A percentile compares a stretch with the other conserved stretches of the same genome.
These are phyloP conservation scores for Schoenoplectus triqueter DNA, from an alignment of 202 grass and related monocot genomes.

Conservation along the genomic window DNA sequence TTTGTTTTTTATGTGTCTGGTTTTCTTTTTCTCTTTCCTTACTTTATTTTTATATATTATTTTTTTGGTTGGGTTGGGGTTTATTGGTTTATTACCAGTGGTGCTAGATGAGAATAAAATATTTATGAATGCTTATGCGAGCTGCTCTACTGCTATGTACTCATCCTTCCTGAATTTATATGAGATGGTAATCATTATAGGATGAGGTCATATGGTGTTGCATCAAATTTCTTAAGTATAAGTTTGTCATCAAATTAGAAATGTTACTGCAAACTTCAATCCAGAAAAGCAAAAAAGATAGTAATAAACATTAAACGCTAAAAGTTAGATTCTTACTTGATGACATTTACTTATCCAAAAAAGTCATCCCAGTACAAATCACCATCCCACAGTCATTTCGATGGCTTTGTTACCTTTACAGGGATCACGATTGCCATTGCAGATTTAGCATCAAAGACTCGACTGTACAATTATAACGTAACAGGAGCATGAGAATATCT, in stretches of 20 bases:
- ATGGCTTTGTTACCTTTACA: conserved; percentile 56
- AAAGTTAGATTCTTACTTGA: conserved; percentile 47
- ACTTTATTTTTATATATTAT: too few relatives aligned
- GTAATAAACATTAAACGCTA: conserved; percentile 10
- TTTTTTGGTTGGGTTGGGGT: background rate
- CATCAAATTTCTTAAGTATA: background rate
- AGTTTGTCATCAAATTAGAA: background rate
- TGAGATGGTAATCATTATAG: background rate
- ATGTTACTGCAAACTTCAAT: background rate
- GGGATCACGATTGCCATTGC: conserved; percentile 77
- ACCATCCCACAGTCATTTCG: conserved; percentile 59
- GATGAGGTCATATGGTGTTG: background rate
- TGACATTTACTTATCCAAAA: conserved; percentile 56
- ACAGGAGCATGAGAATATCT: conserved; percentile 41
- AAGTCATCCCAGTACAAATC: conserved; percentile 95
- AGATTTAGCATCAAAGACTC: conserved; percentile 77
- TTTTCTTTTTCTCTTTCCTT: background rate
- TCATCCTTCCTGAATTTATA: conserved; percentile 54
- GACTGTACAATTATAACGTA: conserved; percentile 63
- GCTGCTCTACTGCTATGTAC: conserved; percentile 66
- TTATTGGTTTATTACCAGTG: conserved; percentile 65
- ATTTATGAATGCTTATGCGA: conserved; percentile 74
- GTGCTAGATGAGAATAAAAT: conserved; percentile 94
- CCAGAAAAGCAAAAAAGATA: background rate
- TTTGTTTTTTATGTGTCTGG: background rate